Base-by-base conservation (phyloP, 106 monocot species). In the Dendrobium huoshanense region DNA sequence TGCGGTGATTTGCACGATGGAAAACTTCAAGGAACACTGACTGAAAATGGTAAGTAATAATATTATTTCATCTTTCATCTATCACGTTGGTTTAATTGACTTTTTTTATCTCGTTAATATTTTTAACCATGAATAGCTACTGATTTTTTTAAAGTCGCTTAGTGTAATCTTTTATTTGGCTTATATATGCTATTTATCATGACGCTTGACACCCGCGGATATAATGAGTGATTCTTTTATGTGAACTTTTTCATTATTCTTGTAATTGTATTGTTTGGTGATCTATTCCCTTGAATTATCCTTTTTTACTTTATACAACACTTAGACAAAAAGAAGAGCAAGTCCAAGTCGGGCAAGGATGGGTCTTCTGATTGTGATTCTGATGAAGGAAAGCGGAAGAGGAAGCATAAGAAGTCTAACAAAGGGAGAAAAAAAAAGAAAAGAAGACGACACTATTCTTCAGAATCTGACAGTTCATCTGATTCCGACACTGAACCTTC, bases 251-350 rank as follows among this genome's bases (percentile, higher is more conserved):
- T 65, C 2, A 65, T 65, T 65, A 20, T n/a, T 61, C 3, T 61
- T 22, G 24, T 25, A 24, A 65, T 65, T 65, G 10, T 24, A 24
- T 24, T 65, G n/a, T 65, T 65, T 65, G 64, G 64, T 65, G 64
- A 65, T 24, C 8, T 15, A 18, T 72, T 72, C 9, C 29, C 16
- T 37, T 72, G 40, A 72, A 33, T 40, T 33, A 72, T 2, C 72
- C 8, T 68, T 29, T 42, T 42, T 49, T 70, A 68, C 47, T 80
- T 55, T 37, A 55, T 77, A 19, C 3, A 41, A 76, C 78, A 15
- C 24, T 9, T 78, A 94, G 92, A 98, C 15, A 94, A 98, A 72
- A 94, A 86, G 90, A 92, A 89, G 81, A 41, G 72, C 24, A 94
- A 92, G 84, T 84, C 82, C 73, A 96, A 88, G 56, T 55, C 51